These are phyloP conservation scores for Panus rudis DNA, from an alignment of 768 basidiomycete species.

Conservation along the genomic window DNA sequence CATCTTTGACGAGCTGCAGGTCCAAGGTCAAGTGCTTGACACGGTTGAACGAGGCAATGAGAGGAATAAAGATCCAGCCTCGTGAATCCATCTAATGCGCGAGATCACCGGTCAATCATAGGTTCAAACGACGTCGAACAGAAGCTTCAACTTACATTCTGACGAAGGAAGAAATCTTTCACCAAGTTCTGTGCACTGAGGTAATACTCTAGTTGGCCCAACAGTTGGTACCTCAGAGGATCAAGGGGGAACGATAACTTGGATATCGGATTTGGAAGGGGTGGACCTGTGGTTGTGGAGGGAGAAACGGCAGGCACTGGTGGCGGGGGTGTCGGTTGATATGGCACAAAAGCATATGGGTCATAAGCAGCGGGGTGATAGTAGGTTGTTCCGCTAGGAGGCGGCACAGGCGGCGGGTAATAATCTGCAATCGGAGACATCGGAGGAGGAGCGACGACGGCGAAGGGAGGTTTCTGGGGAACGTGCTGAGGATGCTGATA, in stretches of 20 bases:
- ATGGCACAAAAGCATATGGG: conserved; percentile 13
- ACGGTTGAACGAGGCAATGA: conserved; percentile 86
- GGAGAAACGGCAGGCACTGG: conserved; percentile 12
- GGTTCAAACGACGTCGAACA: neutral
- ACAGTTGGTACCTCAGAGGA: conserved; percentile 55
- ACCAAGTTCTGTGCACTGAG: conserved; percentile 85
- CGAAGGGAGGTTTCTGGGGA: conserved; percentile 7
- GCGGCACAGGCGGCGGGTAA: conserved; percentile 14
- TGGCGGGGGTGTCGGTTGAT: conserved; percentile 21
- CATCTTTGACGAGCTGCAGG: conserved; percentile 56
- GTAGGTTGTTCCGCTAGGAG: conserved; percentile 11
- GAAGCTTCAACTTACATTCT: conserved; percentile 46
- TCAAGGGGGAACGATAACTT: conserved; percentile 54
- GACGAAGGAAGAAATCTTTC: conserved; percentile 77
- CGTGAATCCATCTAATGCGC: conserved; percentile 72
- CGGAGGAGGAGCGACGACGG: conserved; percentile 11
- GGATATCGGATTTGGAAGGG: conserved; percentile 41
- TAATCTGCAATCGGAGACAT: conserved; percentile 11
- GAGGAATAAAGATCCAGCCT: conserved; percentile 79
- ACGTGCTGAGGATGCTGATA: conserved; percentile 25
- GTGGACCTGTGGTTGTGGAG: conserved; percentile 23
- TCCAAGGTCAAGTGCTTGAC: conserved; percentile 61
- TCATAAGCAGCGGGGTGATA: conserved; percentile 16
- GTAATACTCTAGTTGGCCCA: conserved; percentile 89
- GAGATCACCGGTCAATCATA: conserved; percentile 2